Evolutionary conservation across 108 stramenopile genomes (phyloP), one percentile per base, ranked within the genome.

Genomic region (Discostella stelligeroides): DNA sequence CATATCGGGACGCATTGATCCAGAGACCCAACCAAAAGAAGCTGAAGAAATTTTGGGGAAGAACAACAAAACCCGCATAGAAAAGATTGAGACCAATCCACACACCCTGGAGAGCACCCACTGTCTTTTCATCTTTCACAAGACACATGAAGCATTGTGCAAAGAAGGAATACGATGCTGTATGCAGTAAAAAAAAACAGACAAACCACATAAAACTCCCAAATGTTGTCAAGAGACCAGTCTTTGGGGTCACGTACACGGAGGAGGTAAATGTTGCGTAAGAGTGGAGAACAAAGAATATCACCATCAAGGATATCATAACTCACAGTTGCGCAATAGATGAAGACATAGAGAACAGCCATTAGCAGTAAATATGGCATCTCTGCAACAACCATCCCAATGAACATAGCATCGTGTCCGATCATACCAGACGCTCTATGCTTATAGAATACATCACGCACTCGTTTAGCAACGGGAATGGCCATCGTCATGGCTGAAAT

Each of bases 61-160:
- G 53, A 23, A 91, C 87, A 49, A 91, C 85, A 37, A 88, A 67
- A 27, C 89, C 89, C 30, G 89, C 85, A 63, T 88, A 91, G 80
- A 91, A 88, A 29, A 86, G 84, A 63, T 91, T 91, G n/a, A 87
- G 60, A 3, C 89, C 89, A 37, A 91, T 91, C 56, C 84, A 87
- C 17, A 84, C 87, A 59, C 85, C 85, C 25, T 82, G 77, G 5
- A 91, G 78, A 38, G 86, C 83, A 42, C 83, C 76, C 1, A 83
- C 85, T 0, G 89, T 88, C 24, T 80, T 62, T 65, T 84, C 82
- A 15, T 78, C 74, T 50, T 62, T 73, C 1, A 91, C 87, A 38
- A 88, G 54, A 59, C 87, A 88, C 81, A 88, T 86, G 63, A 91
- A 91, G 29, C 84, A 82, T 67, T 91, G 89, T 17, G 86, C 89